Conservation (phyloP, 139 green algal species). For the Closterium sp. region DNA sequence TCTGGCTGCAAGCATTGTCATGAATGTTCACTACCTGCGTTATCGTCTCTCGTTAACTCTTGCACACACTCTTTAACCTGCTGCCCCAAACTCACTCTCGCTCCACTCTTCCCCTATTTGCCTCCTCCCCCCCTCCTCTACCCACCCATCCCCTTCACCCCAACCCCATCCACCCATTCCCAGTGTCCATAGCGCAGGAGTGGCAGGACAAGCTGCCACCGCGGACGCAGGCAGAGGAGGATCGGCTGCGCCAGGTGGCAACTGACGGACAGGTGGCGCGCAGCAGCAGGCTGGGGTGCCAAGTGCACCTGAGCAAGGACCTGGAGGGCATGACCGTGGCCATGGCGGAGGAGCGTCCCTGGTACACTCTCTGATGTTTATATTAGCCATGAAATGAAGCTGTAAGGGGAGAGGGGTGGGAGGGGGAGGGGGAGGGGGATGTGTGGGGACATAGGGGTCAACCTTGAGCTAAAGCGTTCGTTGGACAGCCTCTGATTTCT, state of each 20-base stretch:
- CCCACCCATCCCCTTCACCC: not conserved
- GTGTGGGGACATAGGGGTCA: not conserved
- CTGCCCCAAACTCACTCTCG: not conserved
- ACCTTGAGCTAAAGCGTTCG: not conserved
- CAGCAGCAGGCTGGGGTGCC: slow-evolving; percentile 21
- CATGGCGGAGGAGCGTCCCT: not conserved
- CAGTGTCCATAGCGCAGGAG: slow-evolving; percentile 40
- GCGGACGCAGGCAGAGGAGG: not conserved
- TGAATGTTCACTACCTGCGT: not conserved
- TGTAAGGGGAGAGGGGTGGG: not conserved
- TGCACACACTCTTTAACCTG: not conserved
- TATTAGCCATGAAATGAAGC: not conserved
- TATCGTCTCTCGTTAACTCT: not conserved
- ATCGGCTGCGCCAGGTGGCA: slow-evolving; percentile 12
- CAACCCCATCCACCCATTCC: not conserved
- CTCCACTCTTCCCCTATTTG: too few relatives aligned
- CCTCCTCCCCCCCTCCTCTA: not conserved
- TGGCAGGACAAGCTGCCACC: slow-evolving; percentile 39
- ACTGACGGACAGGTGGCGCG: not conserved
- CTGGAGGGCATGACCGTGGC: slow-evolving; percentile 30
- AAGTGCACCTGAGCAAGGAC: slow-evolving; percentile 14
- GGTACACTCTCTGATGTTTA: slow-evolving; percentile 28
- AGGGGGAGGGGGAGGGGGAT: too few relatives aligned
- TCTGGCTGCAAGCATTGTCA: not conserved
- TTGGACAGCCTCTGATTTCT: not conserved